Conservation (phyloP, 768 basidiomycete species). For the Amanita subjunquillea region DNA sequence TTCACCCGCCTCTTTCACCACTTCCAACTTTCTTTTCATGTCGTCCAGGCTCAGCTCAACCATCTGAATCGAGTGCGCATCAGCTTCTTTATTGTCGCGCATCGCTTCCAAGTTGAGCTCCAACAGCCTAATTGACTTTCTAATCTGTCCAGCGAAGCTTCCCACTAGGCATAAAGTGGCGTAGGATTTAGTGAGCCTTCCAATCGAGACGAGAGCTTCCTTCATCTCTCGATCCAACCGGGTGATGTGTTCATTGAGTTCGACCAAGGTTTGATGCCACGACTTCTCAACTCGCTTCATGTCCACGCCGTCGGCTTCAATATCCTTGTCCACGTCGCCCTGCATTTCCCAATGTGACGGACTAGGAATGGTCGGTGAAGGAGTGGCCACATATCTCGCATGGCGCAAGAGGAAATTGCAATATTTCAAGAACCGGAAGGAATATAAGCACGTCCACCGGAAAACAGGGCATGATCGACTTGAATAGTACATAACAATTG, state of each 20-base stretch:
- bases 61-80: background rate
- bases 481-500: background rate
- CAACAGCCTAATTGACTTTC: background rate
- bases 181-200: background rate
- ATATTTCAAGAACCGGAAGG: background rate
- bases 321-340: background rate
- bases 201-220: background rate
- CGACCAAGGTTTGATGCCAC: too few relatives aligned
- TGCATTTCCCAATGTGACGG: background rate
- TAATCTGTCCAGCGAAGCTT: background rate
- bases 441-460: background rate
- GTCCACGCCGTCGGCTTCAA: slow-evolving; percentile 1
- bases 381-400: background rate
- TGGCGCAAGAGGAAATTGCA: background rate
- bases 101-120: background rate
- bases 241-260: too few relatives aligned
- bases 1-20: background rate
- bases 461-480: background rate
- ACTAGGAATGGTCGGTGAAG: background rate
- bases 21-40: background rate
- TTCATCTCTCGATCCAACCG: background rate
- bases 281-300: too few relatives aligned
- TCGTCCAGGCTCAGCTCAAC: background rate
- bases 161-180: background rate
- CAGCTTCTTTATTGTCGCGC: background rate